Conservation (phyloP, 768 basidiomycete genomes). For the Agrocybe chaxingu region DNA sequence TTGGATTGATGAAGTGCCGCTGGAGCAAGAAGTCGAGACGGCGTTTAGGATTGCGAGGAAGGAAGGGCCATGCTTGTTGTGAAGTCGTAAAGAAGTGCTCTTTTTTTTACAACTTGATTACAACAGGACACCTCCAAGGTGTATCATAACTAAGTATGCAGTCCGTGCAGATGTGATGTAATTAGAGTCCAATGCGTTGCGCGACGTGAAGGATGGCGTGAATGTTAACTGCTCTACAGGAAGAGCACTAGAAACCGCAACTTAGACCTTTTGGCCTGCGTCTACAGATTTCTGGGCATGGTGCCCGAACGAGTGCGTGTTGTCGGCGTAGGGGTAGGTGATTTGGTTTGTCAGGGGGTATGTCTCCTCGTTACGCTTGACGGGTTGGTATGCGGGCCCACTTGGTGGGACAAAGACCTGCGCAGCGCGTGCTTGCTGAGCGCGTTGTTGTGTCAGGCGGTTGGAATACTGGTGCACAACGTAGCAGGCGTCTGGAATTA, state of each 20-base stretch:
- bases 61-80: neutral
- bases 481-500: conserved; percentile 33
- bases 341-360: conserved; percentile 24
- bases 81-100: neutral
- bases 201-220: no score
- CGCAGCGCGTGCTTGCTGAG: conserved; percentile 19
- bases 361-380: conserved; percentile 24
- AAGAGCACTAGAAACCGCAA: neutral
- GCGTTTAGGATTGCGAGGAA: conserved; percentile 6
- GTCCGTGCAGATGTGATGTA: neutral
- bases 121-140: neutral
- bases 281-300: conserved; percentile 7
- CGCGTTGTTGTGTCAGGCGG: conserved; percentile 26
- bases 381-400: conserved; percentile 22
- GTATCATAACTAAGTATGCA: neutral
- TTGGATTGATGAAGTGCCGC: conserved; percentile 35
- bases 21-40: conserved; percentile 26
- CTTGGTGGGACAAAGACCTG: conserved; percentile 13
- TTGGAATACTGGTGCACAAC: conserved; percentile 32
- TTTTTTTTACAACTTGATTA: neutral
- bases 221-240: no score
- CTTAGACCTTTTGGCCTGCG: conserved; percentile 9
- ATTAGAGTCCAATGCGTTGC: neutral
- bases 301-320: conserved; percentile 25
- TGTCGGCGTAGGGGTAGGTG: conserved; percentile 31